Evolutionary conservation across 495 filamentous ascomycete species (phyloP), one percentile per base, ranked within the genome.

Genomic region (Aspergillus sparsus): DNA sequence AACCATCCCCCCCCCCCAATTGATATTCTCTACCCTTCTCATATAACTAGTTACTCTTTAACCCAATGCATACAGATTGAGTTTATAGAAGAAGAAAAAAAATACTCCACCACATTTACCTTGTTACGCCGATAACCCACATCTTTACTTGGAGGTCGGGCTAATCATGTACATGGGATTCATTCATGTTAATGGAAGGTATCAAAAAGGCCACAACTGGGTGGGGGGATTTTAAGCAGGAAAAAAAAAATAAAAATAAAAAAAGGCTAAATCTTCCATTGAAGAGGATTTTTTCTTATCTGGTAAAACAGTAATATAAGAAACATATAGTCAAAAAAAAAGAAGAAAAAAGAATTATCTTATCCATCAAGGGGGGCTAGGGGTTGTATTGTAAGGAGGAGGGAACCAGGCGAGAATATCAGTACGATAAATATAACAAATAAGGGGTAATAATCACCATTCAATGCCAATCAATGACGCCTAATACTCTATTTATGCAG

Each of bases 401-500:
- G 58, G 51, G 53, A 69, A 66, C 70, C 61, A 61, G 41, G 47
- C 56, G 64, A 62, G 42, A 36, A 54, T 53, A 35, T 50, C 42
- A 53, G 58, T 53, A 62, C 39, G 55, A 62, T 56, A 56, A 27
- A 44, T 60, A 33, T 52, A 61, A 58, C 50, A 62, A 60, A 44
- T 56, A 53, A 44, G 64, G 59, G 53, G 37, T 57, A 49, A 54
- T 65, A 63, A 57, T 62, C 60, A 65, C 59, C 66, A 68, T 68
- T 64, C 62, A 65, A 60, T 64, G 58, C 55, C 55, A 39, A 49
- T 46, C 27, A 60, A 32, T 21, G 47, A 42, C 49, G 50, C 36
- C 49, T 31, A 53, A 50, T 61, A 66, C 59, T 75, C 62, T 57
- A 71, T 73, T 79, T 62, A 82, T 69, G 78, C 72, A 49, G 77